Conservation (phyloP, 441 rosid genomes). For the Flueggea neowawraea region DNA sequence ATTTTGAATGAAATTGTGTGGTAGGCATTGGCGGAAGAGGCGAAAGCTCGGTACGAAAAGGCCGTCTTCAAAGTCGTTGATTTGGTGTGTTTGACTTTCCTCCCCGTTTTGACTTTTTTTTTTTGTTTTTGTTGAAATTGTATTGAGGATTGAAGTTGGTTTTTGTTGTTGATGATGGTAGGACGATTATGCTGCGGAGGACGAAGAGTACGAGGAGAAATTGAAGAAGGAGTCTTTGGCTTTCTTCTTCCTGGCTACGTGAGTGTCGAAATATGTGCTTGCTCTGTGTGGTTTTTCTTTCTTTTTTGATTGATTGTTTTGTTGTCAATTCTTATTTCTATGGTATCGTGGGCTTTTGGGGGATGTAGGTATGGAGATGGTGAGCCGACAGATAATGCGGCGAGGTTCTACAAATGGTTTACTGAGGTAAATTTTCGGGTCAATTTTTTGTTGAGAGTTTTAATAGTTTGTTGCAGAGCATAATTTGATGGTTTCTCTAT, state of each 20-base stretch:
- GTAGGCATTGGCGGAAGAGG: slow-evolving; percentile 94
- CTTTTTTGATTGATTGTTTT: neutral
- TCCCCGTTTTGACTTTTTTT: neutral
- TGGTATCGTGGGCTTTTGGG: neutral
- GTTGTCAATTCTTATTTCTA: slow-evolving; percentile 9
- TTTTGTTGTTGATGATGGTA: slow-evolving; percentile 11
- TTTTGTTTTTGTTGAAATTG: neutral
- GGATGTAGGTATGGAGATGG: slow-evolving; percentile 91
- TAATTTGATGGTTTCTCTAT: neutral
- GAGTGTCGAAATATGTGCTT: slow-evolving; percentile 20
- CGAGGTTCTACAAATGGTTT: slow-evolving; percentile 98
- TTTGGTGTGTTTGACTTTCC: slow-evolving; percentile 42
- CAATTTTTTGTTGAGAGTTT: slow-evolving; percentile 1
- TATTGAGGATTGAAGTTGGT: neutral
- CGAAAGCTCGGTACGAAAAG: slow-evolving; percentile 81
- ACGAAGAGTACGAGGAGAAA: slow-evolving; percentile 87
- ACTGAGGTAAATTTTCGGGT: slow-evolving; percentile 55
- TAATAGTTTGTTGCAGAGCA: neutral
- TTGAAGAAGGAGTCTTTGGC: slow-evolving; percentile 78
- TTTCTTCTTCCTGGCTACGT: slow-evolving; percentile 96
- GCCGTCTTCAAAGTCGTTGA: slow-evolving; percentile 73
- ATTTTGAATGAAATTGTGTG: slow-evolving; percentile 1
- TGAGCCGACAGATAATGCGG: slow-evolving; percentile 98
- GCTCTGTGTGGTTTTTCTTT: neutral
- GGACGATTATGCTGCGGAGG: slow-evolving; percentile 97